Percentiles rank a stretch among this genome's conserved stretches.
These are phyloP conservation scores for Colletotrichum musicola DNA, from an alignment of 2,329 filamentous ascomycete species.

Conservation along the genomic window DNA sequence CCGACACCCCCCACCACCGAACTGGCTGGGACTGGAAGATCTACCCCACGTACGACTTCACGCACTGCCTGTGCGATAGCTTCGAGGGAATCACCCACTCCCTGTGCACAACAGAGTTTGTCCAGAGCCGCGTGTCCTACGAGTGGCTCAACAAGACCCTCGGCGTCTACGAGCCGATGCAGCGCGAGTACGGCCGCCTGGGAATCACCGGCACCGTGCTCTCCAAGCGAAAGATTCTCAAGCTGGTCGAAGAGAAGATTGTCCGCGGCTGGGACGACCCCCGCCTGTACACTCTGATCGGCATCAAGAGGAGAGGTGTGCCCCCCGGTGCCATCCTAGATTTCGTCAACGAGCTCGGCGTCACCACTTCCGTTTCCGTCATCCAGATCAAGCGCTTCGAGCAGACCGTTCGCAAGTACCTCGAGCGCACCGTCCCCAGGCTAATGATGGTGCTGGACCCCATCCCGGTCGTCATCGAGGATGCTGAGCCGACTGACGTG, in stretches of 20 bases:
- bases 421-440: conserved; percentile 88
- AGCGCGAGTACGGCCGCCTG: conserved; percentile 83
- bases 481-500: conserved; percentile 73
- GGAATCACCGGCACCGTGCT: conserved; percentile 74
- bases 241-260: conserved; percentile 80
- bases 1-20: conserved; percentile 77
- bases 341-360: conserved; percentile 91
- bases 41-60: conserved; percentile 89
- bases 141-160: conserved; percentile 86
- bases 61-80: conserved; percentile 90
- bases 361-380: conserved; percentile 83
- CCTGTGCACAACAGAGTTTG: conserved; percentile 93
- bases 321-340: conserved; percentile 89
- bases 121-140: conserved; percentile 86
- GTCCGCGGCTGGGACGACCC: conserved; percentile 95
- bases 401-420: conserved; percentile 84
- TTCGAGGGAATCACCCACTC: conserved; percentile 94
- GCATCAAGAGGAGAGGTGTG: conserved; percentile 84
- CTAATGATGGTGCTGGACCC: conserved; percentile 93
- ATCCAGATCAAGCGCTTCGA: conserved; percentile 90
- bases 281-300: conserved; percentile 88
- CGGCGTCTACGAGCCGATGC: conserved; percentile 91
- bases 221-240: conserved; percentile 86
- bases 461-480: conserved; percentile 84
- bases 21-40: conserved; percentile 90